Conservation (phyloP, 768 basidiomycete genomes). For the Rhizopogon rudus region DNA sequence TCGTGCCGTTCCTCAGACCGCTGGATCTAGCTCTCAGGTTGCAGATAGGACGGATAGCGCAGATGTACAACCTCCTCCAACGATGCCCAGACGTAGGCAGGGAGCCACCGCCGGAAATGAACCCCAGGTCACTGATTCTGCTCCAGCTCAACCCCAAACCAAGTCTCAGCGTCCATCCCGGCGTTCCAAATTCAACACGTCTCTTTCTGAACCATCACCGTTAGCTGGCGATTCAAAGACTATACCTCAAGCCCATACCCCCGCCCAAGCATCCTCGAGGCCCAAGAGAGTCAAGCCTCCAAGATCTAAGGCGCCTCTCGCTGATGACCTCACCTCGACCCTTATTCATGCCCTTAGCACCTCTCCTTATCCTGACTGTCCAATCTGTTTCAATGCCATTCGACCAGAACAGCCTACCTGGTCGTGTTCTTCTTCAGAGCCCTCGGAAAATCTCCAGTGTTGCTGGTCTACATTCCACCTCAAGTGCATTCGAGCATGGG, state of each 20-base stretch:
- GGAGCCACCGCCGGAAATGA: neutral
- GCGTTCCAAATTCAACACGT: slow-evolving; percentile 31
- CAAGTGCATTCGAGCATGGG: slow-evolving; percentile 88
- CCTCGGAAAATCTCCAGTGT: slow-evolving; percentile 38
- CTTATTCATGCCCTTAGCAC: slow-evolving; percentile 62
- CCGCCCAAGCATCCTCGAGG: neutral
- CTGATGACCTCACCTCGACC: slow-evolving; percentile 70
- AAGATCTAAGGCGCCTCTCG: slow-evolving; percentile 9
- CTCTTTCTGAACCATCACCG: slow-evolving; percentile 22
- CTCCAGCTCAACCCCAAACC: neutral
- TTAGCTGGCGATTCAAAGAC: neutral
- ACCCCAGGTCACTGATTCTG: neutral
- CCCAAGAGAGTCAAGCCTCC: slow-evolving; percentile 7
- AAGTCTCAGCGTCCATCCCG: slow-evolving; percentile 20
- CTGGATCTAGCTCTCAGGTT: neutral
- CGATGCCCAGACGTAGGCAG: neutral
- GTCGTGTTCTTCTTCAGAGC: slow-evolving; percentile 70
- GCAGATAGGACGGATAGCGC: too few relatives aligned
- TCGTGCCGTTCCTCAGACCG: neutral
- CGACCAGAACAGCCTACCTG: slow-evolving; percentile 78
- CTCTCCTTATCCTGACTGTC: slow-evolving; percentile 72
- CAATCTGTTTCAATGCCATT: slow-evolving; percentile 80
- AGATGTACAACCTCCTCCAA: too few relatives aligned
- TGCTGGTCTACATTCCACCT: slow-evolving; percentile 94
- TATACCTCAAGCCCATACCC: neutral